A percentile compares a stretch with the other conserved stretches of the same genome.
Conservation (phyloP, 2,329 filamentous ascomycete genomes). For the Phaeoacremonium minimum region DNA sequence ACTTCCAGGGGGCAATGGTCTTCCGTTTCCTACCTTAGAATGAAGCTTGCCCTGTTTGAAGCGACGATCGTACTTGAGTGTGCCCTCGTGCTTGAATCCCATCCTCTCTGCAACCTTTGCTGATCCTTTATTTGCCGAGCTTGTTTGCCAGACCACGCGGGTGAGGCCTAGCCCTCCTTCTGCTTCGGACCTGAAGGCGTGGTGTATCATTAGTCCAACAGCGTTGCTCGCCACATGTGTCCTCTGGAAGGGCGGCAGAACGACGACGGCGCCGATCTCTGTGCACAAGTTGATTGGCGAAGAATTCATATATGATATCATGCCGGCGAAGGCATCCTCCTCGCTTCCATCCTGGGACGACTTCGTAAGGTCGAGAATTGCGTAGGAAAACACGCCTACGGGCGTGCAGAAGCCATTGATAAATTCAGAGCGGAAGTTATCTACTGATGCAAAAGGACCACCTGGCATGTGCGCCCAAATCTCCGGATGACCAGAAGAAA, state of each 20-base stretch:
- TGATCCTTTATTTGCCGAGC: slow-evolving; percentile 17
- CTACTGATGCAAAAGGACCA: slow-evolving; percentile 11
- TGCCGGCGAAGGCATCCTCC: slow-evolving; percentile 19
- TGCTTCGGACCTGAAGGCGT: slow-evolving; percentile 12
- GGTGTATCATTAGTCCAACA: slow-evolving; percentile 24
- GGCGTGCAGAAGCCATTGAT: slow-evolving; percentile 5
- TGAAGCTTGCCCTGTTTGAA: slow-evolving; percentile 14
- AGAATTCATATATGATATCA: slow-evolving; percentile 18
- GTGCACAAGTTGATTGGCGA: slow-evolving; percentile 12
- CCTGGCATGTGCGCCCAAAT: slow-evolving; percentile 14
- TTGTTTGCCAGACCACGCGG: slow-evolving; percentile 26
- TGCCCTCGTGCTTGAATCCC: slow-evolving; percentile 25
- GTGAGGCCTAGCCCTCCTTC: slow-evolving; percentile 17
- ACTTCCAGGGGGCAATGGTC: slow-evolving; percentile 12
- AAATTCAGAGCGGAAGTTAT: slow-evolving; percentile 9
- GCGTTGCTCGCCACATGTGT: slow-evolving; percentile 28
- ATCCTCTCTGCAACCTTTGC: slow-evolving; percentile 22
- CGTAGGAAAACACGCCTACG: slow-evolving; percentile 10
- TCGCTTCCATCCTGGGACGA: slow-evolving; percentile 16
- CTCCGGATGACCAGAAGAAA: slow-evolving; percentile 8
- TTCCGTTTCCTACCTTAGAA: slow-evolving; percentile 19
- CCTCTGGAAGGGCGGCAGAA: slow-evolving; percentile 24
- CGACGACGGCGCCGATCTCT: slow-evolving; percentile 28
- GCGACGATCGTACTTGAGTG: slow-evolving; percentile 22
- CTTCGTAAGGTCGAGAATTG: slow-evolving; percentile 22